Evolutionary conservation across 352 stramenopile species (phyloP).

Genomic region (Pythium utonaiense): DNA sequence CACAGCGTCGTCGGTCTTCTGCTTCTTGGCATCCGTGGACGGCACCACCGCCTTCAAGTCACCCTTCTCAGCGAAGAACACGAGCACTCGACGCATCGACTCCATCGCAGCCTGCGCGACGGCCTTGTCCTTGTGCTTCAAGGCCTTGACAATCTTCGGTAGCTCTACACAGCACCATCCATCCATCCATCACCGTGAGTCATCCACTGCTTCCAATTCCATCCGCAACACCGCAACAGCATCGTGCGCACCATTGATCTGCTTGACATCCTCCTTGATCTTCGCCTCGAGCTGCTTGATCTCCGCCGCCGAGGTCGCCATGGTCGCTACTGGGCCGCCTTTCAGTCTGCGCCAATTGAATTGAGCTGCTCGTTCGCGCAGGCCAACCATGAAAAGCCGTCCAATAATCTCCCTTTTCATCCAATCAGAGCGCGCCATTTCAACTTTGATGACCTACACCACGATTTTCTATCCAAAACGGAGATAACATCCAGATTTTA

Average conservation of each 20-base stretch:
- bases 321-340: conserved; percentile 28
- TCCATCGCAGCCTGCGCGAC: conserved; percentile 76
- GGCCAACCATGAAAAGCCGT: conserved; percentile 29
- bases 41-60: conserved; percentile 43
- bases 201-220: not conserved
- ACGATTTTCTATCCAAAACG: not conserved
- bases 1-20: conserved; percentile 64
- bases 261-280: conserved; percentile 85
- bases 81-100: conserved; percentile 68
- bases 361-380: conserved; percentile 12
- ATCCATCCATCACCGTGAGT: not conserved
- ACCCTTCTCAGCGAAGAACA: conserved; percentile 83
- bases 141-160: conserved; percentile 65
- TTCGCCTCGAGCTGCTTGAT: conserved; percentile 85
- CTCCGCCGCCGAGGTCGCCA: conserved; percentile 52
- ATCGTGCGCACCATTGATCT: conserved; percentile 58
- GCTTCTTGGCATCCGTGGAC: conserved; percentile 32
- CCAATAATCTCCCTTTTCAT: conserved; percentile 7
- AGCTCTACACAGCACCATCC: conserved; percentile 35
- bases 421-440: conserved; percentile 18
- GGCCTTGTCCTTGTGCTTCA: conserved; percentile 69
- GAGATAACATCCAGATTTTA: not conserved
- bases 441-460: not conserved
- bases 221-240: not conserved
- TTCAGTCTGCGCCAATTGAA: conserved; percentile 26